Conservation (phyloP, 2,329 filamentous ascomycete genomes). For the Trichoderma sp. region DNA sequence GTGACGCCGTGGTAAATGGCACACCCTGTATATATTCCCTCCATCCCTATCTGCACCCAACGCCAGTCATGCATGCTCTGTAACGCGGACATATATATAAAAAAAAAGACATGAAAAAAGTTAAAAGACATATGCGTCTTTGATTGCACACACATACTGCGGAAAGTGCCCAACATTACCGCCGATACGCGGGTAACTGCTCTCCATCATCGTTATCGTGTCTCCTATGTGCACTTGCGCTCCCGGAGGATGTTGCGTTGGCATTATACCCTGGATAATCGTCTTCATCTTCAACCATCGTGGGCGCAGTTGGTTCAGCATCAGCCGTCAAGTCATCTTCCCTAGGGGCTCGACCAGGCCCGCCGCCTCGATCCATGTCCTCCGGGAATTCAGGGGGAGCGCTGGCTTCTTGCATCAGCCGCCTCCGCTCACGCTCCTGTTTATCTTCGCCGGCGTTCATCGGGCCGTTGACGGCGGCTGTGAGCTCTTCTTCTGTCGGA, state of each 20-base stretch:
- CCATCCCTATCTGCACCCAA: slow-evolving; percentile 1
- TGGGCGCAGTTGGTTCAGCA: slow-evolving; percentile 55
- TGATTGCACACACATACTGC: background rate
- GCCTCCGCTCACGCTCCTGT: slow-evolving; percentile 67
- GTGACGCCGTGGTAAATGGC: background rate
- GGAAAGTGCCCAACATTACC: slow-evolving; percentile 27
- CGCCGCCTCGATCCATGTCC: slow-evolving; percentile 43
- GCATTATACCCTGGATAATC: slow-evolving; percentile 40
- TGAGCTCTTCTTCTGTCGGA: slow-evolving; percentile 47
- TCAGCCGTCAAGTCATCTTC: slow-evolving; percentile 22
- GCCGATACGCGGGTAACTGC: slow-evolving; percentile 41
- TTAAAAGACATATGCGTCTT: background rate
- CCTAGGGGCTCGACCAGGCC: slow-evolving; percentile 29
- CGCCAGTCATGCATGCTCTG: slow-evolving; percentile 12
- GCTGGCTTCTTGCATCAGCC: slow-evolving; percentile 63
- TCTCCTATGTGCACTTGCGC: background rate
- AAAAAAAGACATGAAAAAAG: background rate
- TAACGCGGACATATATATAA: background rate
- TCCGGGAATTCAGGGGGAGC: slow-evolving; percentile 58
- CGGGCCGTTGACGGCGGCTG: slow-evolving; percentile 4
- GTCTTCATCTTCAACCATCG: slow-evolving; percentile 54
- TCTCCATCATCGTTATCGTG: slow-evolving; percentile 27
- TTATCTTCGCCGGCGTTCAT: slow-evolving; percentile 61
- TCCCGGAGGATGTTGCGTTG: slow-evolving; percentile 26
- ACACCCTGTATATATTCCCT: background rate